phyloP scores from a whole-genome alignment of 1,139 yeast genomes.

The Saccharomyces pastorianus region DNA sequence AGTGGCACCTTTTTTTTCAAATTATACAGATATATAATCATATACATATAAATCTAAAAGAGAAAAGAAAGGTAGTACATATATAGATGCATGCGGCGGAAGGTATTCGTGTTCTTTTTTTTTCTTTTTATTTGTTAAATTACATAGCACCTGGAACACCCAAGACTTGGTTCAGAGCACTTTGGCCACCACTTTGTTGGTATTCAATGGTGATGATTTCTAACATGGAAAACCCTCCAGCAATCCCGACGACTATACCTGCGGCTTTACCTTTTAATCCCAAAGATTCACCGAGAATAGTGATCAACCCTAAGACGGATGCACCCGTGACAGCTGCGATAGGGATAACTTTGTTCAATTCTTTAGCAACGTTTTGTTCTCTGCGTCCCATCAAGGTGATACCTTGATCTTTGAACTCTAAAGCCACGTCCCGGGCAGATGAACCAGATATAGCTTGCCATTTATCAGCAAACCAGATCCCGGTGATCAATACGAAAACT shows the following conservation, averaged over 20 bases:
- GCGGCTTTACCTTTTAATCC: constrained; percentile 72
- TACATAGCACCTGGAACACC: constrained; percentile 26
- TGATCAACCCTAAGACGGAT: constrained; percentile 47
- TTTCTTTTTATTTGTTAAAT: constrained; percentile 1
- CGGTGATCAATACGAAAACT: constrained; percentile 40
- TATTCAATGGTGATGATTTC: constrained; percentile 52
- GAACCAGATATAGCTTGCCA: constrained; percentile 80
- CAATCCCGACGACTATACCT: constrained; percentile 56
- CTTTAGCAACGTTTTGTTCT: constrained; percentile 70
- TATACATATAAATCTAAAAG: not conserved
- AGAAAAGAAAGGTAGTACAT: not conserved
- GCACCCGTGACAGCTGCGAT: constrained; percentile 82
- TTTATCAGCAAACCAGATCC: constrained; percentile 56
- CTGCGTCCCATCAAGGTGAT: constrained; percentile 81
- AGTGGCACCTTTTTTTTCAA: not conserved
- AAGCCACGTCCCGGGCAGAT: constrained; percentile 71
- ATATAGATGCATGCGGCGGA: not conserved
- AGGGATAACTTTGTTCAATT: constrained; percentile 69
- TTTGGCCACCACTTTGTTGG: constrained; percentile 47
- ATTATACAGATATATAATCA: too few relatives aligned
- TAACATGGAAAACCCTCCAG: constrained; percentile 62
- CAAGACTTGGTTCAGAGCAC: constrained; percentile 41
- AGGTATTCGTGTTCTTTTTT: not conserved
- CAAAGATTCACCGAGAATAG: constrained; percentile 54
- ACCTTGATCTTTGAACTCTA: constrained; percentile 81